Evolutionary conservation across 225 moss, liverwort and hornwort species (phyloP).

Genomic region (Pseudisothecium myosuroides): DNA sequence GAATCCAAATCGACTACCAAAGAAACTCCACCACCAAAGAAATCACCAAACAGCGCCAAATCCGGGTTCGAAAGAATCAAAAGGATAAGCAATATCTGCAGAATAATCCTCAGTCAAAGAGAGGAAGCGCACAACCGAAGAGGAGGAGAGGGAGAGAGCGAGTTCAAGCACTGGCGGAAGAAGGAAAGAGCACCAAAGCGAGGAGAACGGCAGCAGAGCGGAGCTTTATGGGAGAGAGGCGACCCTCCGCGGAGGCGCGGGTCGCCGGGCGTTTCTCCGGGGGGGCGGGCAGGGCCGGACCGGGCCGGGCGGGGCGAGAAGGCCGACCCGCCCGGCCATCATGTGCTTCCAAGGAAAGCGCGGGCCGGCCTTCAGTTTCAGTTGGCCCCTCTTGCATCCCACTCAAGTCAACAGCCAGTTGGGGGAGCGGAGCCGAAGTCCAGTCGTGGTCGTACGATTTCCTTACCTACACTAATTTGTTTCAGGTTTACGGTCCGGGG

Average conservation of each 20-base stretch:
- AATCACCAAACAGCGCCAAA: background rate
- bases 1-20: too few relatives aligned
- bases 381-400: background rate
- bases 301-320: background rate
- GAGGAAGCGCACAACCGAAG: background rate
- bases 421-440: background rate
- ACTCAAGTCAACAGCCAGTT: background rate
- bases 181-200: constrained; percentile 21
- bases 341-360: background rate
- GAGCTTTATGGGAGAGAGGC: background rate
- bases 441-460: background rate
- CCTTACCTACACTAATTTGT: background rate
- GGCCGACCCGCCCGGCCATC: background rate
- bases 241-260: background rate
- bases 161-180: background rate
- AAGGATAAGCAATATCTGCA: background rate
- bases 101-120: background rate
- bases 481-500: background rate
- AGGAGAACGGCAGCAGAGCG: background rate
- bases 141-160: too few relatives aligned
- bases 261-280: background rate
- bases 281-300: background rate
- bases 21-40: background rate
- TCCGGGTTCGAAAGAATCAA: background rate
- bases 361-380: background rate